These are phyloP conservation scores for Mucor velutinosus DNA, from an alignment of 371 early-diverging fungal species.

Conservation along the genomic window DNA sequence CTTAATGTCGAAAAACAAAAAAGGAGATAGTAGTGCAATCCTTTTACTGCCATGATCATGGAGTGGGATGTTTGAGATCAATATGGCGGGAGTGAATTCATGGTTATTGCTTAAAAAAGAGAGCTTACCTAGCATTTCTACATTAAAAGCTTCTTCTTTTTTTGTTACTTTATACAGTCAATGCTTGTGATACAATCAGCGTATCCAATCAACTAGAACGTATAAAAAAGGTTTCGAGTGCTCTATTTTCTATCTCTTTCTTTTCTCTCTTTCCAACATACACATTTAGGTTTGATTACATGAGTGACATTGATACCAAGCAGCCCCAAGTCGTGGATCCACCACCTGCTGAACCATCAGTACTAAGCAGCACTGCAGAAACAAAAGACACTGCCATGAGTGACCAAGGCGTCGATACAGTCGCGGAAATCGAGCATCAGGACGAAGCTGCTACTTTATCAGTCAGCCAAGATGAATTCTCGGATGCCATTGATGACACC, in stretches of 20 bases:
- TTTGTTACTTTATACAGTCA: not conserved
- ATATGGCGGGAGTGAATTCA: too few species aligned
- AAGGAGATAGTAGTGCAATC: too few species aligned
- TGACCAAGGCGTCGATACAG: not conserved
- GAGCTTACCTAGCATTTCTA: too few species aligned
- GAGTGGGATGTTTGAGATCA: too few species aligned
- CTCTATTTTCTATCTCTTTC: not conserved
- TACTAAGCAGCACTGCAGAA: not conserved
- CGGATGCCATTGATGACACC: conserved; percentile 3
- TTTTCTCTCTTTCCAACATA: not conserved
- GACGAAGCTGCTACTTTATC: not conserved
- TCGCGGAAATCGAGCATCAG: not conserved
- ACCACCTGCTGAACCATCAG: not conserved
- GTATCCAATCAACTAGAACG: not conserved
- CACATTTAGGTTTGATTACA: not conserved
- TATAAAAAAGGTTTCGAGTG: not conserved
- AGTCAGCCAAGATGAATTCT: conserved; percentile 9
- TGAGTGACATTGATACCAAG: not conserved
- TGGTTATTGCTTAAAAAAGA: too few species aligned
- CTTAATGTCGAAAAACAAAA: too few species aligned
- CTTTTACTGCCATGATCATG: too few species aligned
- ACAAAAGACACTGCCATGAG: not conserved
- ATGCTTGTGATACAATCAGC: not conserved
- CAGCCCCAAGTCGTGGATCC: not conserved
- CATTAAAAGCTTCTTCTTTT: too few species aligned